Base-by-base conservation (phyloP, 192 early-diverging fungal genomes). In the Gamsiella multidivaricata region DNA sequence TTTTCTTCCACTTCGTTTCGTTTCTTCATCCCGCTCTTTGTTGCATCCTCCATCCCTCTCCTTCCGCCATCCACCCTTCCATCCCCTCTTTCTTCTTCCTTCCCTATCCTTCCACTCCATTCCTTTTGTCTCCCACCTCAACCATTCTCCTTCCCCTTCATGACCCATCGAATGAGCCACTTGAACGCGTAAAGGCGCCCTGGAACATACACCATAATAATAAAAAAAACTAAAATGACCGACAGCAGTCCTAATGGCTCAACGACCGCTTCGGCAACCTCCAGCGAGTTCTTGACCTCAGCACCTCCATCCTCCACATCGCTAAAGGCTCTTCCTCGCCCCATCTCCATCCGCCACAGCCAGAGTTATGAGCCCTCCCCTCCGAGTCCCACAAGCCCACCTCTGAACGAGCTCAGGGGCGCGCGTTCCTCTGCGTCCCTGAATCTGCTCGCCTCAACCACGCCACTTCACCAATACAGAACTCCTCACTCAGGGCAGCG, bases 261-360 rank as follows among this genome's bases (percentile, higher is more conserved):
- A 5, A 25, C 59, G 10, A 8, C 29, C 9, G 22, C 47, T 26
- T 29, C 61, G 31, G 22, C 57, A 17, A 5, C 34, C 49, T 34
- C 5, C 12, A 20, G 11, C 45, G 59, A 61, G n/a, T 63, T 39
- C 34, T 62, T 33, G 10, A 18, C 61, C 41, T 54, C 63, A n/a
- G 23, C 63, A 8, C 32, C 50, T 31, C 43, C 65, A 3, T 46
- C 52, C 22, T 9, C n/a, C 20, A n/a, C 63, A 9, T 65, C 65
- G 26, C 14, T 54, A n/a, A 71, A 63, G 43, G 69, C 69, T 11
- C 69, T 71, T 2, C 72, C 72, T 0, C 72, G 64, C 25, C 72
- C 72, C 3, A 28, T 56, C 18, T 76, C 65, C 36, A 68, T 76
- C 45, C 72, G 64, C 36, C 72, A 76, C 49, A 76, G 72, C 31